These are phyloP conservation scores for Leccinum fibrillosum DNA, from an alignment of 768 basidiomycete species.

Conservation along the genomic window DNA sequence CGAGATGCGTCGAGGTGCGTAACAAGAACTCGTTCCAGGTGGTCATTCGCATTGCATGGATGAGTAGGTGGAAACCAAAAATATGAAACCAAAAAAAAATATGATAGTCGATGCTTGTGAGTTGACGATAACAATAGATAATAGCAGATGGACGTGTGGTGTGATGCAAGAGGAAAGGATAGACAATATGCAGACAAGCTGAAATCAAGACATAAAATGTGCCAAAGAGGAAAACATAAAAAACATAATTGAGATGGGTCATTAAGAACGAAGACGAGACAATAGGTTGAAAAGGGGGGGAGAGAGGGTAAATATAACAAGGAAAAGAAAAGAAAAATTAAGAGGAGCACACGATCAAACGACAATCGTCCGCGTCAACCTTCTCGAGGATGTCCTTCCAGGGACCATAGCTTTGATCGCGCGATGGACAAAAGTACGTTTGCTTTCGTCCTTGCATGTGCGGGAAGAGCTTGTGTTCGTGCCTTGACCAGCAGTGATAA, in stretches of 20 bases:
- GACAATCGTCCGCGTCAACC: conserved; percentile 41
- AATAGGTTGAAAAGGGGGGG: background rate
- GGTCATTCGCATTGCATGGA: background rate
- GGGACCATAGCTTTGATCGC: conserved; percentile 78
- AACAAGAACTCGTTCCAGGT: conserved; percentile 16
- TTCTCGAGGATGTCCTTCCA: conserved; percentile 52
- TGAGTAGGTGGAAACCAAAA: background rate
- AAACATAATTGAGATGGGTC: conserved; percentile 7
- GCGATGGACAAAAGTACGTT: conserved; percentile 55
- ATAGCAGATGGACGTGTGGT: conserved; percentile 24
- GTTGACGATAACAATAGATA: conserved; percentile 35
- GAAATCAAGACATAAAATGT: conserved; percentile 13
- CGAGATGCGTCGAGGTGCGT: conserved; percentile 8
- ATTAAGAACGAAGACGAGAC: conserved; percentile 17
- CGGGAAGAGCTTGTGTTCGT: conserved; percentile 19
- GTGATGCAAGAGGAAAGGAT: conserved; percentile 12
- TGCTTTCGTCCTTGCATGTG: conserved; percentile 35
- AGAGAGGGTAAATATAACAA: background rate
- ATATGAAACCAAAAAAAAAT: background rate
- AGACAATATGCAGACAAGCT: conserved; percentile 25
- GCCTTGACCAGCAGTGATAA: conserved; percentile 39
- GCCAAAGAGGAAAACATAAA: conserved; percentile 12
- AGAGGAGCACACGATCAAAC: conserved; percentile 15
- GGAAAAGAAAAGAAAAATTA: background rate
- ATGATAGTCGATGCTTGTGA: conserved; percentile 8